Evolutionary conservation across 1,139 yeast species (phyloP).

Genomic region (Casaregolazyma lundiana): DNA sequence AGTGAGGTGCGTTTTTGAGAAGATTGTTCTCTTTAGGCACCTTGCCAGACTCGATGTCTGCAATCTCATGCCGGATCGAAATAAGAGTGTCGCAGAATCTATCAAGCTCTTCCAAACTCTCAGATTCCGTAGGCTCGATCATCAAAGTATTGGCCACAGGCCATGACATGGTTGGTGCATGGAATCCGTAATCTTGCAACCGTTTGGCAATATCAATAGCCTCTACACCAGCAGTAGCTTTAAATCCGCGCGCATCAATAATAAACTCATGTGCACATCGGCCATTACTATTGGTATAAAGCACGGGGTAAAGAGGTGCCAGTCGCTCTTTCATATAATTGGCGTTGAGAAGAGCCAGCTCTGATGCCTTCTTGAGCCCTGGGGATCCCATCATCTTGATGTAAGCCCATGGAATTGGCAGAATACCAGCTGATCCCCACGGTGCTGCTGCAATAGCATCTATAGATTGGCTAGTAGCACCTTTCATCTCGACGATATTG

Average conservation of each 20-base stretch:
- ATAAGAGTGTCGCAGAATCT: constrained; percentile 86
- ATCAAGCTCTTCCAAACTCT: constrained; percentile 80
- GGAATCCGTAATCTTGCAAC: constrained; percentile 96
- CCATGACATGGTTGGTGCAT: constrained; percentile 98
- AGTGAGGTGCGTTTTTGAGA: constrained; percentile 89
- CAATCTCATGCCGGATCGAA: constrained; percentile 76
- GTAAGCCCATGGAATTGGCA: constrained; percentile 92
- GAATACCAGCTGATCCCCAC: constrained; percentile 88
- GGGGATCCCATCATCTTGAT: constrained; percentile 87
- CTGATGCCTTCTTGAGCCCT: constrained; percentile 79
- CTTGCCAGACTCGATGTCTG: constrained; percentile 63
- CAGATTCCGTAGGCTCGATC: constrained; percentile 98
- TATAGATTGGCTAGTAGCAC: constrained; percentile 48
- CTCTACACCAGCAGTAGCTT: constrained; percentile 68
- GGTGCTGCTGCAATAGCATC: constrained; percentile 89
- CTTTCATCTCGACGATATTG: constrained; percentile 50
- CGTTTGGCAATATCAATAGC: constrained; percentile 97
- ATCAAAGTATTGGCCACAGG: constrained; percentile 96
- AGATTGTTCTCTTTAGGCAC: constrained; percentile 57
- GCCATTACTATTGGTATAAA: constrained; percentile 65
- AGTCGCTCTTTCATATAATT: constrained; percentile 87
- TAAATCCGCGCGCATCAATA: constrained; percentile 82
- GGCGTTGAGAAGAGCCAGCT: constrained; percentile 89
- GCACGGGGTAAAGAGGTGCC: constrained; percentile 63
- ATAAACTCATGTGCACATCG: constrained; percentile 97